These are phyloP conservation scores for Chloropicon primus DNA, from an alignment of 139 green algal genomes.

Conservation along the genomic window DNA sequence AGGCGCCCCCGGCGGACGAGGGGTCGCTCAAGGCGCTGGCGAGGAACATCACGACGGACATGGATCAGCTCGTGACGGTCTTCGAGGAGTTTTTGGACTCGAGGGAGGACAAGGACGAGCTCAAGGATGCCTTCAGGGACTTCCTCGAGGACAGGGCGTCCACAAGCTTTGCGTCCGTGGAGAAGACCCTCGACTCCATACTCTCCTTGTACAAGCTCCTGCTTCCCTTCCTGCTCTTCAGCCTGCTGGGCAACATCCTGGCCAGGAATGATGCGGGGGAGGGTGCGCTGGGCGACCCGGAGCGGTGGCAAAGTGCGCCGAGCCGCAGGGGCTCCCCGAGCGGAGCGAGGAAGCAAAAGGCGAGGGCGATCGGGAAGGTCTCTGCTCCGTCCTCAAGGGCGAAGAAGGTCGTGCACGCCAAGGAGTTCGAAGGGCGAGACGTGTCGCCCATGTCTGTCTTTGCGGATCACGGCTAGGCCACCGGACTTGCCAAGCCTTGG, in stretches of 20 bases:
- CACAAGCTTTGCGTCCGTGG: neutral
- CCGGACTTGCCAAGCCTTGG: too few relatives aligned
- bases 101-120: neutral
- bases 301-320: too few relatives aligned
- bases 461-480: too few relatives aligned
- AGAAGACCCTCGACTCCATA: neutral
- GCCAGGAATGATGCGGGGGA: neutral
- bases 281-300: too few relatives aligned
- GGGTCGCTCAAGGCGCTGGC: neutral
- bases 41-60: neutral
- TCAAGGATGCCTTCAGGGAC: neutral
- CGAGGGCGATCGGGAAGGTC: too few relatives aligned
- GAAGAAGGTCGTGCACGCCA: too few relatives aligned
- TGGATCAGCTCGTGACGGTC: neutral
- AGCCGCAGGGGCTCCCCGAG: too few relatives aligned
- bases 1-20: too few relatives aligned
- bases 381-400: too few relatives aligned
- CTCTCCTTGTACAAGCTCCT: neutral
- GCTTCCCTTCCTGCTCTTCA: neutral
- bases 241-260: neutral
- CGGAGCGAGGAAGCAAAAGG: too few relatives aligned
- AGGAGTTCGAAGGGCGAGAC: too few relatives aligned
- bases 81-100: neutral
- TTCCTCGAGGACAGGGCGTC: neutral
- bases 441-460: too few relatives aligned